Base-by-base conservation (phyloP, 177 flowering plant species). In the Vitis hybrid region DNA sequence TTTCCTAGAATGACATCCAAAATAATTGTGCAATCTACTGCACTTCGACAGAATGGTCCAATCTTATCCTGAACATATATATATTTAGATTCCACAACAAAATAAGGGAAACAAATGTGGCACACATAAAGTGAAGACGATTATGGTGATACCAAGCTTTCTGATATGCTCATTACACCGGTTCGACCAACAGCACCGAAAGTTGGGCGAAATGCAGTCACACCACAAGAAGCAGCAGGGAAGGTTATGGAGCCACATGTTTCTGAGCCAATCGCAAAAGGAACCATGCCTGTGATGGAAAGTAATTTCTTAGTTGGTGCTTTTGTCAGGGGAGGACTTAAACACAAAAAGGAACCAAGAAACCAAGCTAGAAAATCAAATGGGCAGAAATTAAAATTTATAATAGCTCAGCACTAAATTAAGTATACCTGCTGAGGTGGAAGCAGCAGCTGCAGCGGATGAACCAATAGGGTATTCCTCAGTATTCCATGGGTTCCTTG, bases 201-300 rank as follows among this genome's bases (percentile, higher is more conserved):
- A 70, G 96, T 90, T 72, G 98, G 99, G 8, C 96, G 91, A 55
- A 94, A 59, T 68, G 94, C 94, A 19, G 98, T 91, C 68, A 90
- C 93, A 3, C 99, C 99, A 79, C 99, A 93, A 50, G 92, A 89
- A 65, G 96, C 83, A 68, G 98, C 94, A 61, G 98, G 98, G 66
- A 79, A 91, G 54, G 92, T 82, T 0, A 94, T 90, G 56, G 98
- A 94, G 4, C 99, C 98, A 70, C 87, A 89, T 64, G 98, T 94
- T 80, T 94, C 97, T n/a, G 98, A 94, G 56, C 99, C 99, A 79
- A 94, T 89, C 23, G 99, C 97, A 88, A 94, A 94, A 60, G 98
- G 96, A 72, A 93, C 92, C 80, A 94, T 56, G 26, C 94, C 99
- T 91, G 78, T 48, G 12, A 23, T 1, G 64, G 19, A 48, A 57